Percentiles rank a stretch among this genome's conserved stretches.
These are phyloP conservation scores for Tarenaya hassleriana DNA, from an alignment of 345 rosid genomes.

Conservation along the genomic window DNA sequence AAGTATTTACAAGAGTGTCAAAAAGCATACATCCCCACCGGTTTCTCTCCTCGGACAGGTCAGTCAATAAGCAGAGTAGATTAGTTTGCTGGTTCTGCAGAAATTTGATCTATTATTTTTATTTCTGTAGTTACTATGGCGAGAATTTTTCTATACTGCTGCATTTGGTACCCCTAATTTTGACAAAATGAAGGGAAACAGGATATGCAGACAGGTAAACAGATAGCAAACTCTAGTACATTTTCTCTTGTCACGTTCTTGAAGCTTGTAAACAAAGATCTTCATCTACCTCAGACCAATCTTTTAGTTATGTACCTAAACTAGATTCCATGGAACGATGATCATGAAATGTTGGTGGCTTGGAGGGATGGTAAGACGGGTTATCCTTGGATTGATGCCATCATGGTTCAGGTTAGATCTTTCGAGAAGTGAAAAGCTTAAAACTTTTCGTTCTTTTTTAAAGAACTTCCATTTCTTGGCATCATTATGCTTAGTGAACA, in stretches of 20 bases:
- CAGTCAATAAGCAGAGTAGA: slow-evolving; percentile 18
- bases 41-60: slow-evolving; percentile 97
- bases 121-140: slow-evolving; percentile 63
- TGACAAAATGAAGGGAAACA: slow-evolving; percentile 76
- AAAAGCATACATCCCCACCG: slow-evolving; percentile 77
- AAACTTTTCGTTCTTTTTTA: no score
- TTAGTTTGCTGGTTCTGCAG: slow-evolving; percentile 8
- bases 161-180: slow-evolving; percentile 85
- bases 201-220: slow-evolving; percentile 83
- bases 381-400: slow-evolving; percentile 98
- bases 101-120: slow-evolving; percentile 19
- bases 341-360: slow-evolving; percentile 60
- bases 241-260: slow-evolving; percentile 10
- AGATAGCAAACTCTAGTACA: not conserved
- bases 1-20: slow-evolving; percentile 50
- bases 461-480: no score
- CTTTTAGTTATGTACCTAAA: not conserved
- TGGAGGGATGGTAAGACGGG: slow-evolving; percentile 95
- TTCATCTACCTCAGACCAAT: not conserved
- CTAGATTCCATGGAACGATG: slow-evolving; percentile 88
- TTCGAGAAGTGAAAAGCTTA: no score
- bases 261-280: not conserved
- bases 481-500: no score
- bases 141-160: slow-evolving; percentile 86
- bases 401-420: slow-evolving; percentile 81